A percentile compares a stretch with the other conserved stretches of the same genome.
These are phyloP conservation scores for Daldinia grandis DNA, from an alignment of 495 filamentous ascomycete genomes.

Conservation along the genomic window DNA sequence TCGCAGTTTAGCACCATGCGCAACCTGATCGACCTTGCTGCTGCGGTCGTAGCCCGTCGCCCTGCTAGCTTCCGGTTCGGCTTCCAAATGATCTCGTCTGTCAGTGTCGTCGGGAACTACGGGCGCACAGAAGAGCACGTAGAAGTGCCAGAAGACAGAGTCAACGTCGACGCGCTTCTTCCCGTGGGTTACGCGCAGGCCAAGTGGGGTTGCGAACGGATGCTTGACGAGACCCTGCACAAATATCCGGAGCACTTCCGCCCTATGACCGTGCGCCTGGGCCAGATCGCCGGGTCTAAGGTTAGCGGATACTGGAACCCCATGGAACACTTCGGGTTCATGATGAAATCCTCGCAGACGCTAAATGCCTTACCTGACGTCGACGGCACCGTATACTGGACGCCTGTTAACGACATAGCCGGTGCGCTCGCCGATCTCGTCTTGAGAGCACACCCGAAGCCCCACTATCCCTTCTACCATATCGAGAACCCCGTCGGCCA, in stretches of 20 bases:
- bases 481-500: slow-evolving; percentile 64
- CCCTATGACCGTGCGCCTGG: slow-evolving; percentile 55
- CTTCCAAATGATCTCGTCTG: slow-evolving; percentile 66
- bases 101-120: slow-evolving; percentile 58
- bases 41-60: slow-evolving; percentile 40
- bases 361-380: slow-evolving; percentile 56
- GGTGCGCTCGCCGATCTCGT: slow-evolving; percentile 41
- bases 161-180: slow-evolving; percentile 49
- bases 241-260: slow-evolving; percentile 53
- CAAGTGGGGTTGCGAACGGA: slow-evolving; percentile 60
- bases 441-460: not conserved
- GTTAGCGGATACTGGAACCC: slow-evolving; percentile 63
- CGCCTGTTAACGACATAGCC: slow-evolving; percentile 58
- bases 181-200: slow-evolving; percentile 61
- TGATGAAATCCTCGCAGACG: slow-evolving; percentile 62
- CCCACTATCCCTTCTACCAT: slow-evolving; percentile 59
- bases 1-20: slow-evolving; percentile 59
- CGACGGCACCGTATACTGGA: slow-evolving; percentile 57
- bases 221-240: slow-evolving; percentile 60
- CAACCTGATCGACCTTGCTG: slow-evolving; percentile 58
- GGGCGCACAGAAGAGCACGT: slow-evolving; percentile 36
- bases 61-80: slow-evolving; percentile 39
- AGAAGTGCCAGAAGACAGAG: slow-evolving; percentile 50
- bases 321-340: slow-evolving; percentile 57
- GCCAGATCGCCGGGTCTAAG: slow-evolving; percentile 61